Base-by-base conservation (phyloP, 139 green algal genomes). In the Coelastrella sp. region DNA sequence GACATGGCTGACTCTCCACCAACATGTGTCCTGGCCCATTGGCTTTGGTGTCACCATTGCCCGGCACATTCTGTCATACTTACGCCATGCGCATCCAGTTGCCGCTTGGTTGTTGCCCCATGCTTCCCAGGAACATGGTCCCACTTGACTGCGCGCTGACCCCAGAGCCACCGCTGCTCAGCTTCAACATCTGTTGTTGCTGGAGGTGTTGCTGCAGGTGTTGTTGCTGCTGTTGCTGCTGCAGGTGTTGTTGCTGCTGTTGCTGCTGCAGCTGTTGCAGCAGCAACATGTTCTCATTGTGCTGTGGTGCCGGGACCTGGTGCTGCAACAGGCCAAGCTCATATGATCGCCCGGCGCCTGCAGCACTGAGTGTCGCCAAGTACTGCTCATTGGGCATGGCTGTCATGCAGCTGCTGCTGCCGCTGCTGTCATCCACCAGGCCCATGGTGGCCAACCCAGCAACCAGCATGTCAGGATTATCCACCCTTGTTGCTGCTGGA, bases 371-470 rank as follows among this genome's bases (percentile, higher is more conserved):
- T 14, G 25, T 59, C 58, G 82, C 63, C 15, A 87, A 24, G 81
- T 86, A 86, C 24, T 86, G 81, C 22, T 86, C 57, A 7, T 73
- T 49, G n/a, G 58, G 24, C 10, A 86, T n/a, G 6, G 10, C 25
- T 9, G 82, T 78, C 14, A 78, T 25, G 19, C 82, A 61, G 6
- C 24, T 78, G 82, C 60, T 78, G 82, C 82, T 61, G 15, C 8
- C 66, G 81, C 82, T 87, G 63, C 63, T 76, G 63, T 87, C 82
- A 78, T 87, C 82, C 17, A 63, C 81, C 8, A 86, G 59, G n/a
- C 22, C 74, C 8, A 59, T 57, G 25, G 3, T 58, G 63, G 61
- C 82, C 14, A 87, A 63, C 19, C 66, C 65, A n/a, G 63, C 66
- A 8, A 25, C 35, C 25, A 87, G 20, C 10, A 11, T 24, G 17